Evolutionary conservation across 192 early-diverging fungal species (phyloP), one percentile per base, ranked within the genome.

Genomic region (Rhizophagus prolifer): DNA sequence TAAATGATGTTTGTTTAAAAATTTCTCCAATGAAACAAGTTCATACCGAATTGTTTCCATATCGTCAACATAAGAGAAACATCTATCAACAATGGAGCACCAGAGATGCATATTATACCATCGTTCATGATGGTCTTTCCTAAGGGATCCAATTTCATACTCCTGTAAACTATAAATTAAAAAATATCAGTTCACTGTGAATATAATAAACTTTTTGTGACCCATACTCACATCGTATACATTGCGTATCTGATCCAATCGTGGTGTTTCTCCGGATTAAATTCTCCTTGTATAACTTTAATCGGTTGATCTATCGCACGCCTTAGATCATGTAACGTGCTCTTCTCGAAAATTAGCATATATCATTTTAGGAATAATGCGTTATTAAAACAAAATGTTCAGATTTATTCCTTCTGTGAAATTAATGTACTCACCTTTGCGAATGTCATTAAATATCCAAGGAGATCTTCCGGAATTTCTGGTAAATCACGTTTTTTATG

Each of bases 201-300:
- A 31, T 13, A 31, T 25, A 36, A 25, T 70, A 25, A 25, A 46
- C n/a, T 25, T 31, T 13, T 25, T 58, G 10, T 69, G 10, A 25
- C 41, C 47, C 2, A n/a, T 73, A 75, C 62, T 75, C 62, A 75
- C 62, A 75, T 21, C 25, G 62, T 69, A 46, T 58, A 46, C 62
- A 75, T 75, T 63, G 61, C 61, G 8, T 69, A 66, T 61, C 28
- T 30, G 9, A 68, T 5, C 74, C 74, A 75, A 75, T 74, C 72
- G 8, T 31, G 59, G 61, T 75, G 31, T 21, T 30, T 75, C 30
- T 75, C 62, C 2, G 14, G 74, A 26, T 25, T 31, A 66, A 75
- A 61, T 34, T 75, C 46, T 21, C 21, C 74, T 25, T 63, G 5
- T 25, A 75, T 36, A 25, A 30, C 19, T 23, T 66, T 28, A 41